These are phyloP conservation scores for Penicillium tannophilum DNA, from an alignment of 495 filamentous ascomycete genomes.

Conservation along the genomic window DNA sequence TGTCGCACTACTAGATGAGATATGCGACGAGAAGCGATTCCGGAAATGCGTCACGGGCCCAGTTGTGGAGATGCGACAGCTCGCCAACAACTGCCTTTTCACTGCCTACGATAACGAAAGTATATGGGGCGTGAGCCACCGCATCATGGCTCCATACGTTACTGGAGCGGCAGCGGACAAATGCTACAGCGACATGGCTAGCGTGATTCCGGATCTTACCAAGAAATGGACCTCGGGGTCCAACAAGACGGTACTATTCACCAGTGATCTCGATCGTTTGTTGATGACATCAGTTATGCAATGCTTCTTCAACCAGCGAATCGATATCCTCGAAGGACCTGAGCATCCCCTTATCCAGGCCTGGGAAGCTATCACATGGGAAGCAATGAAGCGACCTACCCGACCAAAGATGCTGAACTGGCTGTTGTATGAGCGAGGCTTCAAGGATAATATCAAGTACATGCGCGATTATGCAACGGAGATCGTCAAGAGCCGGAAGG, in stretches of 20 bases:
- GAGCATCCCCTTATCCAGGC: slow-evolving; percentile 32
- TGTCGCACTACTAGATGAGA: slow-evolving; percentile 64
- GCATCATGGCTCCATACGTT: slow-evolving; percentile 30
- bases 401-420: slow-evolving; percentile 40
- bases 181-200: slow-evolving; percentile 30
- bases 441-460: slow-evolving; percentile 54
- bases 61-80: slow-evolving; percentile 62
- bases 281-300: slow-evolving; percentile 70
- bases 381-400: slow-evolving; percentile 45
- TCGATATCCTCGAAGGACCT: slow-evolving; percentile 31
- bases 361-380: slow-evolving; percentile 42
- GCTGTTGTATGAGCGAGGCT: slow-evolving; percentile 47
- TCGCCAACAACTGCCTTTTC: slow-evolving; percentile 73
- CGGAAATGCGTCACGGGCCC: slow-evolving; percentile 61
- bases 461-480: slow-evolving; percentile 58
- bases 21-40: slow-evolving; percentile 74
- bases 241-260: slow-evolving; percentile 20
- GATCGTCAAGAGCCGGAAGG: slow-evolving; percentile 57
- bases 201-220: slow-evolving; percentile 29
- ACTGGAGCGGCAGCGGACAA: slow-evolving; percentile 20
- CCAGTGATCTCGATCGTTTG: slow-evolving; percentile 69
- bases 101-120: slow-evolving; percentile 64
- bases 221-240: slow-evolving; percentile 26
- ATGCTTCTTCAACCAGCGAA: slow-evolving; percentile 49
- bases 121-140: slow-evolving; percentile 63